phyloP scores from a whole-genome alignment of 352 stramenopile species.

The Pythium oligandrum region DNA sequence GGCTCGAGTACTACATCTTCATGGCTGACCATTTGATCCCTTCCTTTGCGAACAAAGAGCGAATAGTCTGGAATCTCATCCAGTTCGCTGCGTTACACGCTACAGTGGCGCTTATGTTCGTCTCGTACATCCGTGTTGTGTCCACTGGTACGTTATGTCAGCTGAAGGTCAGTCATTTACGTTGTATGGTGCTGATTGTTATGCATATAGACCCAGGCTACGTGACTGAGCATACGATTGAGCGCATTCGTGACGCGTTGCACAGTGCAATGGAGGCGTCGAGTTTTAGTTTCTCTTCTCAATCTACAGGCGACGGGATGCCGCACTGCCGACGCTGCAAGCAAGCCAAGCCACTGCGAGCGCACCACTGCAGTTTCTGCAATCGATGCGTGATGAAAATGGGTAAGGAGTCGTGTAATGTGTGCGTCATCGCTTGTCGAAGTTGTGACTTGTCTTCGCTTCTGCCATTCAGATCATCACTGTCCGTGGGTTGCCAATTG shows the following conservation, averaged over 20 bases:
- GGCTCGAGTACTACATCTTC: slow-evolving; percentile 70
- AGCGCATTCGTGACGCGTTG: slow-evolving; percentile 53
- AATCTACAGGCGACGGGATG: slow-evolving; percentile 21
- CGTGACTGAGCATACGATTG: slow-evolving; percentile 56
- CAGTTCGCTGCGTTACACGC: slow-evolving; percentile 60
- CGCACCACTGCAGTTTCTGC: slow-evolving; percentile 86
- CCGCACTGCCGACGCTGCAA: slow-evolving; percentile 57
- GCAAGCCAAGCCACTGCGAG: slow-evolving; percentile 68
- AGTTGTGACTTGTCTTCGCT: not conserved
- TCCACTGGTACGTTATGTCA: slow-evolving; percentile 42
- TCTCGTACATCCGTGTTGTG: slow-evolving; percentile 73
- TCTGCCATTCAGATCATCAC: slow-evolving; percentile 89
- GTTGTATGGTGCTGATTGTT: too few species aligned
- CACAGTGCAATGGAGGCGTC: slow-evolving; percentile 54
- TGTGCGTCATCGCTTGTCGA: slow-evolving; percentile 1
- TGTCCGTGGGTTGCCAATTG: slow-evolving; percentile 95
- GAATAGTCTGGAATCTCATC: slow-evolving; percentile 21
- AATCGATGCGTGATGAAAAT: slow-evolving; percentile 83
- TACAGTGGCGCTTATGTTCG: slow-evolving; percentile 35
- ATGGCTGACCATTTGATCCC: slow-evolving; percentile 45
- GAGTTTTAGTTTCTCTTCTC: not conserved
- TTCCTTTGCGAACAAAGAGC: slow-evolving; percentile 16
- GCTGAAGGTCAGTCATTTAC: too few species aligned
- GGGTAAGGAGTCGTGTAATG: slow-evolving; percentile 34
- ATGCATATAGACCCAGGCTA: slow-evolving; percentile 61